A percentile compares a stretch with the other conserved stretches of the same genome.
phyloP scores from a whole-genome alignment of 495 filamentous ascomycete species.

The Alectoria sarmentosa region DNA sequence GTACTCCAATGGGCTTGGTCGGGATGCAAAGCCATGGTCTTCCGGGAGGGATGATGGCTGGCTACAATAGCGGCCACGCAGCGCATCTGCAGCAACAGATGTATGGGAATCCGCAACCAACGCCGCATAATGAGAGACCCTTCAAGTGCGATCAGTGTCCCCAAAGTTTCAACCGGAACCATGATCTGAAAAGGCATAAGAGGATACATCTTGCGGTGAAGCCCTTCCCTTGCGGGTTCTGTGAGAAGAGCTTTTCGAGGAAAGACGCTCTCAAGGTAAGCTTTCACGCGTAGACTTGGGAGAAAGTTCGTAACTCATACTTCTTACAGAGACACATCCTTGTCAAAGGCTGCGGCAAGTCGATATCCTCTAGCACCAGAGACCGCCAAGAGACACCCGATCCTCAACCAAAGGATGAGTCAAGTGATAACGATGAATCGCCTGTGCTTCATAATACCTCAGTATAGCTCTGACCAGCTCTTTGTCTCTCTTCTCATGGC shows the following conservation, averaged over 20 bases:
- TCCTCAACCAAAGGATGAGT: constrained; percentile 19
- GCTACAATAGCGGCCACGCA: constrained; percentile 52
- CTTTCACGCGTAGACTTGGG: constrained; percentile 9
- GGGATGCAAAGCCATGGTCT: constrained; percentile 46
- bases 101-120: constrained; percentile 44
- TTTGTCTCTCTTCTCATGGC: background rate
- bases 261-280: constrained; percentile 96
- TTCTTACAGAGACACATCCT: constrained; percentile 72
- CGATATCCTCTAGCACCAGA: constrained; percentile 26
- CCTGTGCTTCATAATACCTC: constrained; percentile 13
- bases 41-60: constrained; percentile 35
- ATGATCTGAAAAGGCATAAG: constrained; percentile 94
- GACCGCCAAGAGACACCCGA: constrained; percentile 20
- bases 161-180: constrained; percentile 93
- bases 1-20: constrained; percentile 60
- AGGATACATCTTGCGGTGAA: constrained; percentile 93
- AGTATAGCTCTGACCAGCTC: constrained; percentile 5
- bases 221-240: constrained; percentile 85
- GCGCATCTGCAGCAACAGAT: constrained; percentile 46
- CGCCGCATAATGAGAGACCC: constrained; percentile 66
- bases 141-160: constrained; percentile 93
- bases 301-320: constrained; percentile 27
- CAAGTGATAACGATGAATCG: constrained; percentile 22
- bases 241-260: constrained; percentile 93
- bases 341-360: constrained; percentile 83